Conservation (phyloP, 176 grass and related monocot genomes). For the Triticum dicoccoides region DNA sequence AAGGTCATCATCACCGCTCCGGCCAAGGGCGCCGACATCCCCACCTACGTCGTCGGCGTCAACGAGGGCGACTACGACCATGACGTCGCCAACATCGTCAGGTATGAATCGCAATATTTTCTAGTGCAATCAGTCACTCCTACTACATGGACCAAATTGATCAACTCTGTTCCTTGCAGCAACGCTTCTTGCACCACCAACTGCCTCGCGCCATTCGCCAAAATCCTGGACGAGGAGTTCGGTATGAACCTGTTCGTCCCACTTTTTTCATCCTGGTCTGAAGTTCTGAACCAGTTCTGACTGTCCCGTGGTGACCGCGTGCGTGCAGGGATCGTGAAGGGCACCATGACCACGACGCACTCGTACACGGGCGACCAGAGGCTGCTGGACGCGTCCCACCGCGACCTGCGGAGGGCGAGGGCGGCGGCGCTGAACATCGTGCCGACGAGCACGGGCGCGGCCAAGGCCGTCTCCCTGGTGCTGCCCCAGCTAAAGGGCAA, state of each 20-base stretch:
- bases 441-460: constrained; percentile 87
- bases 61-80: constrained; percentile 92
- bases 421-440: constrained; percentile 97
- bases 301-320: no score
- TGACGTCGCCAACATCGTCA: constrained; percentile 76
- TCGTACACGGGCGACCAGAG: constrained; percentile 99
- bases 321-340: constrained; percentile 78
- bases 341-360: constrained; percentile 98
- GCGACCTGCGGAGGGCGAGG: constrained; percentile 75
- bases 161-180: constrained; percentile 41
- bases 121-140: no score
- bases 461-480: constrained; percentile 91
- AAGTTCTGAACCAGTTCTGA: not conserved
- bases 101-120: constrained; percentile 23
- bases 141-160: not conserved
- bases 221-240: constrained; percentile 88
- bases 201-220: constrained; percentile 96
- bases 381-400: constrained; percentile 90
- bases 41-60: constrained; percentile 92
- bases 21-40: constrained; percentile 95
- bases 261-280: not conserved
- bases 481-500: constrained; percentile 95
- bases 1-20: constrained; percentile 99
- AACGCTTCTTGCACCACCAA: constrained; percentile 99
- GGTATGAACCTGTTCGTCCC: constrained; percentile 33